These are phyloP conservation scores for Tubosaeta sp. DNA, from an alignment of 768 basidiomycete species.

Conservation along the genomic window DNA sequence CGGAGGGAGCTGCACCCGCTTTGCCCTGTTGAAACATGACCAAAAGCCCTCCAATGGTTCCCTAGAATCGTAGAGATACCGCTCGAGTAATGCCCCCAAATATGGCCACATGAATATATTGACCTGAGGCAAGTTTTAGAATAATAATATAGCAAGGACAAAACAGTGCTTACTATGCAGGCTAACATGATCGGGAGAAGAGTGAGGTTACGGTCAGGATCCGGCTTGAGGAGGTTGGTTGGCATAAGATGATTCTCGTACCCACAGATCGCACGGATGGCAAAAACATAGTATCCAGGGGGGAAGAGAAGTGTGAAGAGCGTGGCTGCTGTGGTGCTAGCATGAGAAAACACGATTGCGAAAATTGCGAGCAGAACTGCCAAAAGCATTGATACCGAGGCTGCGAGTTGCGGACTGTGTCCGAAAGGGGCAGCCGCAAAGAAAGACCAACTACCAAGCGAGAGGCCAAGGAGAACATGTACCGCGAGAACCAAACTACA, in stretches of 20 bases:
- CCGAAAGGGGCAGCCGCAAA: constrained; percentile 68
- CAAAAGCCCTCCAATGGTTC: constrained; percentile 31
- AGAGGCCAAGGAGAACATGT: constrained; percentile 64
- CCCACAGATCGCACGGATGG: constrained; percentile 60
- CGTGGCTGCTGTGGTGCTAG: constrained; percentile 44
- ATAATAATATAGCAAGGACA: neutral
- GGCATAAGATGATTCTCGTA: constrained; percentile 58
- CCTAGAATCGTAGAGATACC: constrained; percentile 55
- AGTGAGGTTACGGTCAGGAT: constrained; percentile 55
- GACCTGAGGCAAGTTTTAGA: constrained; percentile 39
- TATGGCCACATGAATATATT: constrained; percentile 73
- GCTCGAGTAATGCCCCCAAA: constrained; percentile 57
- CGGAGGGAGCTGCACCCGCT: constrained; percentile 14
- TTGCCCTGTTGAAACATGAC: constrained; percentile 19
- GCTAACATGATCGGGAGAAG: constrained; percentile 60
- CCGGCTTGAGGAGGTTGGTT: constrained; percentile 51
- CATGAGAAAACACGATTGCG: constrained; percentile 48
- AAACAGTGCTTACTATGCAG: constrained; percentile 47
- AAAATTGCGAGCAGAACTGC: constrained; percentile 64
- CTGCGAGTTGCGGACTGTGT: constrained; percentile 68
- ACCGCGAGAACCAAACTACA: constrained; percentile 56
- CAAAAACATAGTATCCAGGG: constrained; percentile 72
- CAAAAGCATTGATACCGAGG: constrained; percentile 61
- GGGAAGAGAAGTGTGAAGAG: constrained; percentile 71
- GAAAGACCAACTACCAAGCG: constrained; percentile 68